Percentiles rank a stretch among this genome's conserved stretches.
phyloP scores from a whole-genome alignment of 75 land plant species.

The Pinus tabuliformis region DNA sequence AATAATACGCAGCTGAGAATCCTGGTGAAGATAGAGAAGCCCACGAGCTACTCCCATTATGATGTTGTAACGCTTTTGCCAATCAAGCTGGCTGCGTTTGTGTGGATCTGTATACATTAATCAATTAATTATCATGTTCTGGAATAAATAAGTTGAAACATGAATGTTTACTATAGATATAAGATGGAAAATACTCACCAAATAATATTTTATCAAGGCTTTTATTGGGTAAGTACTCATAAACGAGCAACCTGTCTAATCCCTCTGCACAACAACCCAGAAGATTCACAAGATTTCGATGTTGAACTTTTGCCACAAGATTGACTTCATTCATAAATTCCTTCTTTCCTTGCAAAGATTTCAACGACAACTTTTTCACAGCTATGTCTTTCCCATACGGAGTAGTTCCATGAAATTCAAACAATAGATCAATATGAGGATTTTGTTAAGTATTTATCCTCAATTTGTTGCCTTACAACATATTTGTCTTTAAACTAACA shows the following conservation, averaged over 20 bases:
- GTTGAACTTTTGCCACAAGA: conserved; percentile 1
- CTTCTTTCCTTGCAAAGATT: not conserved
- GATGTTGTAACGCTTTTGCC: not conserved
- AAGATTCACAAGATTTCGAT: conserved; percentile 6
- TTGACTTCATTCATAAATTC: conserved; percentile 8
- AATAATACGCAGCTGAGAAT: too few relatives aligned
- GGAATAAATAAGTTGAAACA: too few relatives aligned
- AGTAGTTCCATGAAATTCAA: conserved; percentile 1
- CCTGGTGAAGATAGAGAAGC: not conserved
- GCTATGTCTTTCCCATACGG: conserved; percentile 6
- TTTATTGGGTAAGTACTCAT: conserved; percentile 24
- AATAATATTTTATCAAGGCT: conserved; percentile 21
- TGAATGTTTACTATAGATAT: too few relatives aligned
- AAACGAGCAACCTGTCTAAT: conserved; percentile 8
- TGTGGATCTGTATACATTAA: not conserved
- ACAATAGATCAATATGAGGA: not conserved
- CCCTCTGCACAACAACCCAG: conserved; percentile 17
- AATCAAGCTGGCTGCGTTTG: not conserved
- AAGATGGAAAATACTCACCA: not conserved
- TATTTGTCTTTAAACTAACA: too few relatives aligned
- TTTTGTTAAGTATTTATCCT: too few relatives aligned
- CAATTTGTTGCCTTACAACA: too few relatives aligned
- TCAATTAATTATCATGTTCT: too few relatives aligned
- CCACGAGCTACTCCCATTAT: not conserved
- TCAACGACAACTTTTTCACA: not conserved